Conservation (phyloP, 768 basidiomycete species). For the Saitozyma podzolica region DNA sequence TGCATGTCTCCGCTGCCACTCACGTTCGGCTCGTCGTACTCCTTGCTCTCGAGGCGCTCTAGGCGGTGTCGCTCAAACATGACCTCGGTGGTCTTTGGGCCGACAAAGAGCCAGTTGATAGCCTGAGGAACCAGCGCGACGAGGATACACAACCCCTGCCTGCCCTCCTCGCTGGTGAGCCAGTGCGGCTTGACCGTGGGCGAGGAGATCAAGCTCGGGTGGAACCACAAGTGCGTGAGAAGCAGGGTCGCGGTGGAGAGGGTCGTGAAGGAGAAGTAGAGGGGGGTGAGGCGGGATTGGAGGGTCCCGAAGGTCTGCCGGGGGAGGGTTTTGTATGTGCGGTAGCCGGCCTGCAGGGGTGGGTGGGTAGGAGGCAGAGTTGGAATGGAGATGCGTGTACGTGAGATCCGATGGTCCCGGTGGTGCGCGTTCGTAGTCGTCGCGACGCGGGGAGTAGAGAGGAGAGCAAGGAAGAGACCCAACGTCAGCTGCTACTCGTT, state of each 20-base stretch:
- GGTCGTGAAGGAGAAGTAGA: constrained; percentile 69
- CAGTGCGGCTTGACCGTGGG: constrained; percentile 56
- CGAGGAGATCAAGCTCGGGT: constrained; percentile 62
- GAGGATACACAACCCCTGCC: constrained; percentile 38
- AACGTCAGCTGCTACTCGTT: no score
- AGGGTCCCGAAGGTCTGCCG: constrained; percentile 71
- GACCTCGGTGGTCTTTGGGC: constrained; percentile 71
- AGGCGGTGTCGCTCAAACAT: constrained; percentile 72
- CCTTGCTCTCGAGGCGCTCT: constrained; percentile 73
- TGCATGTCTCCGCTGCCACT: constrained; percentile 30
- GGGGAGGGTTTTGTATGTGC: constrained; percentile 51
- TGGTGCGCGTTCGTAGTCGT: not conserved
- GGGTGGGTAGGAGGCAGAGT: not conserved
- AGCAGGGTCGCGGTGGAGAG: constrained; percentile 59
- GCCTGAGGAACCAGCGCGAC: constrained; percentile 54
- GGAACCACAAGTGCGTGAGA: constrained; percentile 60
- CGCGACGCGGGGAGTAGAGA: not conserved
- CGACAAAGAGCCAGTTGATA: constrained; percentile 68
- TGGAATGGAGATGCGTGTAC: not conserved
- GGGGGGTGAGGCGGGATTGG: constrained; percentile 72
- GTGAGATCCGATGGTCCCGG: not conserved
- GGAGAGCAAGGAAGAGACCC: constrained; percentile 1
- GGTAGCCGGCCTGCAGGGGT: constrained; percentile 25
- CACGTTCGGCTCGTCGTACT: constrained; percentile 67
- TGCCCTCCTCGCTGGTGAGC: constrained; percentile 37